A percentile compares a stretch with the other conserved stretches of the same genome.
These are phyloP conservation scores for Stephanocyclus meneghinianus DNA, from an alignment of 352 stramenopile genomes.

Conservation along the genomic window DNA sequence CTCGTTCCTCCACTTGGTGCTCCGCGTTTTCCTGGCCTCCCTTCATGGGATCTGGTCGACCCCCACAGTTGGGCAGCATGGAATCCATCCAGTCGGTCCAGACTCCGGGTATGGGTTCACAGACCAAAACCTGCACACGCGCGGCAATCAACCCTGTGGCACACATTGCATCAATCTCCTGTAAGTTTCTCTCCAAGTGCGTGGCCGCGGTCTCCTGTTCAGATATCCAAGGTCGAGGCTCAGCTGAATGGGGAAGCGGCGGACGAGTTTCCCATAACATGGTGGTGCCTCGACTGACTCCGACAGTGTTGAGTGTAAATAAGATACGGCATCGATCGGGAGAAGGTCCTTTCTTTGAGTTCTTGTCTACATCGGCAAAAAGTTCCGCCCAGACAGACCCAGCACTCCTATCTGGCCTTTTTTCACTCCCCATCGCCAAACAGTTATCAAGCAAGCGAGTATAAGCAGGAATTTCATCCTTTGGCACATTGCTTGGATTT, in stretches of 20 bases:
- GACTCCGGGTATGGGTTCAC: slow-evolving; percentile 70
- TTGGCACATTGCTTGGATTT: slow-evolving; percentile 17
- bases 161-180: slow-evolving; percentile 81
- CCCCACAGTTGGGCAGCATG: slow-evolving; percentile 68
- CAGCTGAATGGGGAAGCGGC: slow-evolving; percentile 50
- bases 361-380: slow-evolving; percentile 41
- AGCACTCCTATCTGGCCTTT: slow-evolving; percentile 45
- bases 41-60: slow-evolving; percentile 56
- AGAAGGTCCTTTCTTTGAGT: not conserved
- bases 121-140: slow-evolving; percentile 75
- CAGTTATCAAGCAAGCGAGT: slow-evolving; percentile 73
- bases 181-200: slow-evolving; percentile 74
- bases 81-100: slow-evolving; percentile 82
- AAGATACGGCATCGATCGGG: slow-evolving; percentile 75
- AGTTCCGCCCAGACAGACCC: slow-evolving; percentile 68
- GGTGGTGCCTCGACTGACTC: slow-evolving; percentile 65
- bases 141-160: slow-evolving; percentile 71
- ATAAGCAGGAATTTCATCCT: slow-evolving; percentile 43
- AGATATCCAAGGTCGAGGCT: slow-evolving; percentile 63
- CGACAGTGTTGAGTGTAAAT: slow-evolving; percentile 77
- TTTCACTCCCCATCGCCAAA: slow-evolving; percentile 69
- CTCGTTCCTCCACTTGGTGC: slow-evolving; percentile 65
- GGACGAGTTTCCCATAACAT: slow-evolving; percentile 81
- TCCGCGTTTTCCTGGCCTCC: slow-evolving; percentile 21
- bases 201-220: slow-evolving; percentile 77